Evolutionary conservation across 1,284 basidiomycete species (phyloP), one percentile per base, ranked within the genome.

Genomic region (Sporisorium graminicola): DNA sequence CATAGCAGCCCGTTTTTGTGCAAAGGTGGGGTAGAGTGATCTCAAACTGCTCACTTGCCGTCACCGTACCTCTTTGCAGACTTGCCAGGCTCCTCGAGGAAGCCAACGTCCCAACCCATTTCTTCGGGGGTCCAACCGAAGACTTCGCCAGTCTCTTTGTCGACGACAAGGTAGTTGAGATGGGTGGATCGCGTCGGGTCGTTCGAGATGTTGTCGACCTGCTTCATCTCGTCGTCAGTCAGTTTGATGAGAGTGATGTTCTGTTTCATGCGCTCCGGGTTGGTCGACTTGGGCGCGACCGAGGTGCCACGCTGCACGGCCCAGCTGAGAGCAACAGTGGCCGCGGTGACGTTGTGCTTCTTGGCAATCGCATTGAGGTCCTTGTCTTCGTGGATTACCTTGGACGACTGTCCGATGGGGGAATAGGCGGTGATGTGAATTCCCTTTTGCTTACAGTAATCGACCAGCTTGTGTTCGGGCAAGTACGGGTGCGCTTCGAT

Each of bases 351-450:
- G 6, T 86, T 86, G 84, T 92, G 88, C 85, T 83, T 80, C 55
- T 88, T 81, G 5, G 92, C 92, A 62, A 94, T 89, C 69, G 88
- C 87, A n/a, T 87, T 72, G 16, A 93, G 90, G 18, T 89, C 88
- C 57, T 91, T 89, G 82, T 95, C 93, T 18, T 86, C 86, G 60
- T 93, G 86, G n/a, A 95, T 86, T 2, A 92, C 92, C 4, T 91
- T 90, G 79, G 91, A 89, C 8, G 90, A 90, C 20, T 92, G 93
- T 6, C 93, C 93, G 31, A 94, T 89, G 4, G 94, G 94, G 10
- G 92, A 93, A 86, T 94, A 95, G 0, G 93, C 93, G 85, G 94
- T 89, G 0, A 92, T 87, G 29, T 91, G 86, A 79, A 95, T 94
- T 37, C 88, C 88, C 84, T 93, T 90, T 37, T 88, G 87, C 80